Evolutionary conservation across 1,139 yeast species (phyloP).

Genomic region (Arxiozyma telluris): DNA sequence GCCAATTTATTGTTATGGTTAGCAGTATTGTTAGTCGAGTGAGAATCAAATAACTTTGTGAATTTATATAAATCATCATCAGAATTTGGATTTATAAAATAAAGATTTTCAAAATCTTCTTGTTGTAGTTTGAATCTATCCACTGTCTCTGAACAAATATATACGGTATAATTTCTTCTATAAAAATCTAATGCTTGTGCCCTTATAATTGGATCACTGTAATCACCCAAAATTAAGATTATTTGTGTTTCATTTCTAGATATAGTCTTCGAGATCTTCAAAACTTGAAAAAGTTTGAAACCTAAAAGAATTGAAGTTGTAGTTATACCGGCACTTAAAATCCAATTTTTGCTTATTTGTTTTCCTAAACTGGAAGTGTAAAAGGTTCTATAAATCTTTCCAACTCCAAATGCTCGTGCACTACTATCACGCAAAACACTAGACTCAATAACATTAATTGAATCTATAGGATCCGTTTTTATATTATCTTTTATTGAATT

Average conservation of each 20-base stretch:
- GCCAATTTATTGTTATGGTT: constrained; percentile 7
- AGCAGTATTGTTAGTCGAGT: neutral
- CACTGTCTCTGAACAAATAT: constrained; percentile 26
- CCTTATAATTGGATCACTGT: constrained; percentile 30
- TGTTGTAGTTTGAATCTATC: constrained; percentile 16
- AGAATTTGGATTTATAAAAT: constrained; percentile 22
- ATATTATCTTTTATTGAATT: constrained; percentile 4
- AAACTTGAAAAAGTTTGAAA: constrained; percentile 11
- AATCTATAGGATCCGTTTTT: neutral
- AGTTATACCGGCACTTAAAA: constrained; percentile 13
- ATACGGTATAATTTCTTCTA: constrained; percentile 27
- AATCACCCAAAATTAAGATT: constrained; percentile 25
- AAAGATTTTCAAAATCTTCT: constrained; percentile 27
- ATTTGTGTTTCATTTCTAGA: constrained; percentile 14
- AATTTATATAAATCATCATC: constrained; percentile 18
- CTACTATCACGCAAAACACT: neutral
- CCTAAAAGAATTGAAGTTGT: constrained; percentile 13
- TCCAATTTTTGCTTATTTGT: constrained; percentile 4
- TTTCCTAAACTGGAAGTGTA: neutral
- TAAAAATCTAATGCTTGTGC: constrained; percentile 30
- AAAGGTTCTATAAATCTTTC: neutral
- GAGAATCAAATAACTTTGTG: constrained; percentile 8
- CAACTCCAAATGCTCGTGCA: neutral
- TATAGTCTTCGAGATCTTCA: constrained; percentile 17
- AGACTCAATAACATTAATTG: neutral